phyloP scores from a whole-genome alignment of 2,329 filamentous ascomycete species.

The Coniochaeta pulveracea region DNA sequence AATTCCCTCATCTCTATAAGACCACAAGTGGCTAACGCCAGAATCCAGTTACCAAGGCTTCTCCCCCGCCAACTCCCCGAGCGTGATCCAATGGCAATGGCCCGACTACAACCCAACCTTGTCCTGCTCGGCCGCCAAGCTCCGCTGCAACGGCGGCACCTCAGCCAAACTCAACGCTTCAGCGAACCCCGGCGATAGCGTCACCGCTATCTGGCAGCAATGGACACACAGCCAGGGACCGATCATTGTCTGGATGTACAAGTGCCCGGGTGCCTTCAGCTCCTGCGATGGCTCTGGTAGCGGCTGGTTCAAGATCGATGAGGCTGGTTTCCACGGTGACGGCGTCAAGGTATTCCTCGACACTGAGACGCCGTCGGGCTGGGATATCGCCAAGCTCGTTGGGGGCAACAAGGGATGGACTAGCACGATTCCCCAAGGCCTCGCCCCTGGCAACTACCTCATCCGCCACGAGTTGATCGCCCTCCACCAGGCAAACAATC shows the following conservation, averaged over 20 bases:
- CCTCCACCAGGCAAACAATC: slow-evolving; percentile 38
- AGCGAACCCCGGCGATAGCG: slow-evolving; percentile 31
- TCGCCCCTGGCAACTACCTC: slow-evolving; percentile 42
- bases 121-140: slow-evolving; percentile 32
- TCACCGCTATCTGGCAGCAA: slow-evolving; percentile 40
- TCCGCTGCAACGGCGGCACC: slow-evolving; percentile 45
- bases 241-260: slow-evolving; percentile 46
- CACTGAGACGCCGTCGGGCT: slow-evolving; percentile 12
- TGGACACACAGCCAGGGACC: slow-evolving; percentile 49
- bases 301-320: slow-evolving; percentile 49
- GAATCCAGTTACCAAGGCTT: slow-evolving; percentile 32
- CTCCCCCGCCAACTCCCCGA: slow-evolving; percentile 31
- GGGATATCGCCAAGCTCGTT: slow-evolving; percentile 17
- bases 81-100: slow-evolving; percentile 48
- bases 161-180: slow-evolving; percentile 31
- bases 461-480: slow-evolving; percentile 46
- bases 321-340: slow-evolving; percentile 25
- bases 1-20: background rate
- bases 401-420: slow-evolving; percentile 29
- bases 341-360: slow-evolving; percentile 15
- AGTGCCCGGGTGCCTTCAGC: slow-evolving; percentile 35
- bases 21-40: background rate
- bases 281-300: slow-evolving; percentile 38
- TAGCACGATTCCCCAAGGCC: slow-evolving; percentile 33
- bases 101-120: slow-evolving; percentile 43